phyloP scores from a whole-genome alignment of 1,284 basidiomycete species.

The Vanrija humicola region DNA sequence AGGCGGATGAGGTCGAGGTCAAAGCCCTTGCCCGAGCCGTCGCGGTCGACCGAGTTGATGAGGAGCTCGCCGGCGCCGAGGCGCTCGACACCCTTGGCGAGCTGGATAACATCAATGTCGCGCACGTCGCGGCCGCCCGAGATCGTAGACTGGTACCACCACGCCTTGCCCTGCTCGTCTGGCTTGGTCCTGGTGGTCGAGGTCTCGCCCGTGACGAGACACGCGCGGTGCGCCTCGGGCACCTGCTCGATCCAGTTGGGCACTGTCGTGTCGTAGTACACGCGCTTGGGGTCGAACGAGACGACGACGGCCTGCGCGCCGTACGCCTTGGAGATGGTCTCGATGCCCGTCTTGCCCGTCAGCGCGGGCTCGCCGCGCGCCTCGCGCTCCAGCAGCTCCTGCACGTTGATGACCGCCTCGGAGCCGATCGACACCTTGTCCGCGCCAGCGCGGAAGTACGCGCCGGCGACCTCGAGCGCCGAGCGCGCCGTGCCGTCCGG shows the following conservation, averaged over 20 bases:
- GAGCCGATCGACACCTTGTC: slow-evolving; percentile 93
- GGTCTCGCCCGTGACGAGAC: slow-evolving; percentile 48
- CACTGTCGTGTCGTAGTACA: slow-evolving; percentile 66
- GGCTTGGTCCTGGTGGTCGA: slow-evolving; percentile 53
- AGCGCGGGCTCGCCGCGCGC: slow-evolving; percentile 52
- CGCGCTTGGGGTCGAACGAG: slow-evolving; percentile 88
- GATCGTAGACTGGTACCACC: slow-evolving; percentile 99
- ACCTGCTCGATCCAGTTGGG: slow-evolving; percentile 66
- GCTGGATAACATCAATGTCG: slow-evolving; percentile 87
- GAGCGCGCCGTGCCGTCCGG: slow-evolving; percentile 84
- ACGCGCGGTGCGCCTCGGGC: slow-evolving; percentile 46
- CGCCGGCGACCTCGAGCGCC: slow-evolving; percentile 90
- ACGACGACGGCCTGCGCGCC: slow-evolving; percentile 98
- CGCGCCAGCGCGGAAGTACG: slow-evolving; percentile 95
- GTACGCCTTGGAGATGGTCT: slow-evolving; percentile 85
- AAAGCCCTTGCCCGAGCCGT: slow-evolving; percentile 90
- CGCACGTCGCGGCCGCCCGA: slow-evolving; percentile 84
- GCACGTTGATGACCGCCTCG: slow-evolving; percentile 91
- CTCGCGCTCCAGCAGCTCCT: slow-evolving; percentile 64
- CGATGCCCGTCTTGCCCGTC: slow-evolving; percentile 69
- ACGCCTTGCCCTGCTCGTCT: slow-evolving; percentile 67
- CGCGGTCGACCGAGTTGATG: slow-evolving; percentile 94
- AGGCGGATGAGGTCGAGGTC: slow-evolving; percentile 79
- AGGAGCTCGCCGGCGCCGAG: slow-evolving; percentile 95
- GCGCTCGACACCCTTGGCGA: slow-evolving; percentile 79